These are phyloP conservation scores for Saccharomyces mikatae DNA, from an alignment of 805 yeast genomes.

Conservation along the genomic window DNA sequence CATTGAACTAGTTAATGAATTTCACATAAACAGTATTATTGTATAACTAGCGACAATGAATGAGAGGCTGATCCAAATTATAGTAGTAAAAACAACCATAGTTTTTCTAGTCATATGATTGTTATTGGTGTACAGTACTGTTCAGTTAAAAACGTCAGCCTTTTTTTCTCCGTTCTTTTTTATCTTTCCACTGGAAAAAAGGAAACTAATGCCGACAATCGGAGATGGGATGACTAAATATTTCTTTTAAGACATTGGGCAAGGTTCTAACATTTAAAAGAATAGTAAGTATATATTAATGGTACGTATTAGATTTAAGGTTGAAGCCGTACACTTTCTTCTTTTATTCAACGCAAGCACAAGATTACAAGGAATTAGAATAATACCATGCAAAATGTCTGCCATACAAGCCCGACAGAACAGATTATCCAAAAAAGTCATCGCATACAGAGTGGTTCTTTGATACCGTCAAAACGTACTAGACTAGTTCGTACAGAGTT, in stretches of 20 bases:
- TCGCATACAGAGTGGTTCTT: background rate
- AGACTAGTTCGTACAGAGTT: background rate
- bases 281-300: background rate
- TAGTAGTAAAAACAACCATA: background rate
- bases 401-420: conserved; percentile 18
- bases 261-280: background rate
- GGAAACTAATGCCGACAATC: background rate
- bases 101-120: background rate
- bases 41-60: too few relatives aligned
- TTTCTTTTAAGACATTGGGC: background rate
- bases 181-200: background rate
- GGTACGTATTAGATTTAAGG: background rate
- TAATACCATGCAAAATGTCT: conserved; percentile 4
- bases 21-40: background rate
- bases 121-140: background rate
- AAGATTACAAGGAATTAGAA: background rate
- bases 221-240: background rate
- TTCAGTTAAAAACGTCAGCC: background rate
- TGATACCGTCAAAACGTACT: background rate
- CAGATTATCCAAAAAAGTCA: conserved; percentile 7
- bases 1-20: background rate
- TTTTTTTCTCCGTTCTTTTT: background rate
- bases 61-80: background rate
- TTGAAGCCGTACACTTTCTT: background rate
- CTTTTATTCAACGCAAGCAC: background rate